Percentiles rank a stretch among this genome's conserved stretches.
phyloP scores from a whole-genome alignment of 208 protist genomes.

The Leishmania major region DNA sequence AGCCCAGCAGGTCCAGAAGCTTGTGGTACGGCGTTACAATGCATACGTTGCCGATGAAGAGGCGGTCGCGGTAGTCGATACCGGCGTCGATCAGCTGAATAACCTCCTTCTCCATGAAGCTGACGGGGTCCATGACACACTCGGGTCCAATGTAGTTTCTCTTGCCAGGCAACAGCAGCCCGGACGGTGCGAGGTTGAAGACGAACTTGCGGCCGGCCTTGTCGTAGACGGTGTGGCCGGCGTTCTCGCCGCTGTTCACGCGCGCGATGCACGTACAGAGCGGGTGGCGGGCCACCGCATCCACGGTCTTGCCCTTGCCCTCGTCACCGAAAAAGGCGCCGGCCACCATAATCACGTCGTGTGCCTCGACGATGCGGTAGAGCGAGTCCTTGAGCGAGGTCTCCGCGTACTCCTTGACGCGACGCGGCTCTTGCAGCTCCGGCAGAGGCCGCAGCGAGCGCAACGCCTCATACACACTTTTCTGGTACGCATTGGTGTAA shows the following conservation, averaged over 20 bases:
- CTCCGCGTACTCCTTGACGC: constrained; percentile 68
- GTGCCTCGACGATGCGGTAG: constrained; percentile 77
- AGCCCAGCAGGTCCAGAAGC: constrained; percentile 85
- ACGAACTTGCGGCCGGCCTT: constrained; percentile 81
- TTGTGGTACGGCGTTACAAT: constrained; percentile 94
- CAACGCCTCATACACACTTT: constrained; percentile 61
- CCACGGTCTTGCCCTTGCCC: constrained; percentile 93
- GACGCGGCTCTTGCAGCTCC: constrained; percentile 71
- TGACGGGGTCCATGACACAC: constrained; percentile 93
- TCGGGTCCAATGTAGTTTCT: constrained; percentile 87
- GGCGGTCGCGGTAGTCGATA: constrained; percentile 73
- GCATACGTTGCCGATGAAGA: constrained; percentile 91
- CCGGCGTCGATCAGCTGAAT: constrained; percentile 79
- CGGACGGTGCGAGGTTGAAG: constrained; percentile 92
- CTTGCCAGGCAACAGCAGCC: constrained; percentile 74
- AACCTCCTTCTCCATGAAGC: constrained; percentile 92
- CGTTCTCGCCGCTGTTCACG: constrained; percentile 93
- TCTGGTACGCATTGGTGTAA: constrained; percentile 54
- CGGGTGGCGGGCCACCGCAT: constrained; percentile 84
- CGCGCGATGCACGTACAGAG: constrained; percentile 85
- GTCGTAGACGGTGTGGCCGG: constrained; percentile 92
- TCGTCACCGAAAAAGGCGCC: constrained; percentile 94
- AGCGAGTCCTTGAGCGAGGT: constrained; percentile 66
- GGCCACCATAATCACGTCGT: constrained; percentile 90
- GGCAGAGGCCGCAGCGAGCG: constrained; percentile 50